These are phyloP conservation scores for Hymenoscyphus infarciens DNA, from an alignment of 2,329 filamentous ascomycete genomes.

Conservation along the genomic window DNA sequence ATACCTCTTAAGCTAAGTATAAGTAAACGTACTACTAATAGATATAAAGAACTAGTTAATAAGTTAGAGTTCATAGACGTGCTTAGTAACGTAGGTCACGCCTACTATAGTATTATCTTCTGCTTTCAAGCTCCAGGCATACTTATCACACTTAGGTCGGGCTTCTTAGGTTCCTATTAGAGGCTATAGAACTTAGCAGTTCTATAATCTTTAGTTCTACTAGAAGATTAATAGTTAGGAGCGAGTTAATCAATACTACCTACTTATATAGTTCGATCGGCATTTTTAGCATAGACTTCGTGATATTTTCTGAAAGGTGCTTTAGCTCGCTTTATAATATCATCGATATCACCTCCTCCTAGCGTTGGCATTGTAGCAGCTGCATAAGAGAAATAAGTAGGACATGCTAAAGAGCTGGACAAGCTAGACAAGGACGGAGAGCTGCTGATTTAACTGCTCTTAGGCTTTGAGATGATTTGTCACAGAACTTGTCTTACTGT, in stretches of 20 bases:
- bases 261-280: not conserved
- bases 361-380: not conserved
- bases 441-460: not conserved
- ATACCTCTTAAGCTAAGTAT: not conserved
- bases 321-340: not conserved
- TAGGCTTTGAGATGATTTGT: not conserved
- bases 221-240: not conserved
- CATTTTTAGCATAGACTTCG: not conserved
- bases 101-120: not conserved
- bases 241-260: not conserved
- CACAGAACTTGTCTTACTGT: not conserved
- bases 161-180: not conserved
- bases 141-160: not conserved
- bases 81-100: not conserved
- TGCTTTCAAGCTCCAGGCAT: not conserved
- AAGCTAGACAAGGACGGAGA: not conserved
- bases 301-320: not conserved
- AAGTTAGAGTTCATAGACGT: not conserved
- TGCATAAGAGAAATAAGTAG: not conserved
- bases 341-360: not conserved
- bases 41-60: not conserved
- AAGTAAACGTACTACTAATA: not conserved
- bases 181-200: not conserved
- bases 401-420: not conserved
- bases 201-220: not conserved